Evolutionary conservation across 768 basidiomycete genomes (phyloP), one percentile per base, ranked within the genome.

Genomic region (Pseudohyphozyma bogoriensis): DNA sequence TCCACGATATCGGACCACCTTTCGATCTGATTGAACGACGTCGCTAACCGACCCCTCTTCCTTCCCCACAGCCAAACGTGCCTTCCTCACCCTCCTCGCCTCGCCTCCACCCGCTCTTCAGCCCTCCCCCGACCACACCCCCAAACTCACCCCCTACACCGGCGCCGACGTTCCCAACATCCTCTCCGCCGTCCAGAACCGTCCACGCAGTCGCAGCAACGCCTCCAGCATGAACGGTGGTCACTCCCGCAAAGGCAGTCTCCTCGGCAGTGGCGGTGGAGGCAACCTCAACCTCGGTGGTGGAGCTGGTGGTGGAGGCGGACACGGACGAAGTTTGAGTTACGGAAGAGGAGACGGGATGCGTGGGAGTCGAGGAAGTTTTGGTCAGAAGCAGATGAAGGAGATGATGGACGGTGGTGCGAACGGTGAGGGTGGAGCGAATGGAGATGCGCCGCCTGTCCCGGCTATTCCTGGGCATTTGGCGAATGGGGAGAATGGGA

Each of bases 71-170:
- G 91, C 91, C 63, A 96, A 96, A 77, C 85, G 87, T 68, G 91
- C 91, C 58, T 99, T 96, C 78, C 85, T 99, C 40, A 82, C 85
- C 58, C 84, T 89, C 44, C 79, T 97, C 70, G 46, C 89, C 87
- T 31, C 83, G 82, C 71, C 90, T 85, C 61, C 89, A 86, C 47
- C 57, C 22, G 24, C 55, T 16, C 64, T 66, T 31, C 55, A 56
- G 24, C 56, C 59, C 24, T 47, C 46, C 18, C 24, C 16, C 9
- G 40, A 51, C 10, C 35, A 49, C n/a, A 55, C 46, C 11, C 49
- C 59, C 55, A 59, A 62, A 15, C 87, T 99, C 75, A 81, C 81
- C 68, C 91, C 95, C 2, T 99, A 97, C 76, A 92, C 92, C 73
- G 90, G 89, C 2, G 81, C 89, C 45, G 93, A 99, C 74, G 92